These are phyloP conservation scores for Thozetella sp. DNA, from an alignment of 495 filamentous ascomycete species.

Conservation along the genomic window DNA sequence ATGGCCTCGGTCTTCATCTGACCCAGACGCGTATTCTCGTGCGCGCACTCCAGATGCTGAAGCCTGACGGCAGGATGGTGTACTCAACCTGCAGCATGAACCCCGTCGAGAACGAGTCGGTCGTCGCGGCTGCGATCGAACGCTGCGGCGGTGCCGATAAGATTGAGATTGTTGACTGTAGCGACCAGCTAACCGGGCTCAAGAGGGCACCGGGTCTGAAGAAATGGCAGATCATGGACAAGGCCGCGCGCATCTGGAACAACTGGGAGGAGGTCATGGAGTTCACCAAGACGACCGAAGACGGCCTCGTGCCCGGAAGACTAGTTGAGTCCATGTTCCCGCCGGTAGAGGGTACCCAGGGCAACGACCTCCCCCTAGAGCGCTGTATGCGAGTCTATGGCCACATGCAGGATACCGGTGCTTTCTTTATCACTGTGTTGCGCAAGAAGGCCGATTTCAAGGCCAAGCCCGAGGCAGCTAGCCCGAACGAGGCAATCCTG, in stretches of 20 bases:
- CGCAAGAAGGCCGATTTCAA: constrained; percentile 90
- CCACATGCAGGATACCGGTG: constrained; percentile 93
- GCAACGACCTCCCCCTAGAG: constrained; percentile 71
- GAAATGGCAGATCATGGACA: constrained; percentile 88
- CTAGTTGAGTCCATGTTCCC: constrained; percentile 85
- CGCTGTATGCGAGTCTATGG: constrained; percentile 92
- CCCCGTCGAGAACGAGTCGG: constrained; percentile 96
- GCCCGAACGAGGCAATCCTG: constrained; percentile 40
- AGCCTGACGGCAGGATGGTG: constrained; percentile 89
- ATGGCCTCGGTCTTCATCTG: constrained; percentile 79
- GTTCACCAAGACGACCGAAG: constrained; percentile 53
- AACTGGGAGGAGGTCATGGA: constrained; percentile 78
- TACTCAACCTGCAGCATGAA: constrained; percentile 99
- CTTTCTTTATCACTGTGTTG: constrained; percentile 94
- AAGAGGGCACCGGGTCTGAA: constrained; percentile 74
- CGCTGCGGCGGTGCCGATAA: constrained; percentile 84
- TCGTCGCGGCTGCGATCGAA: constrained; percentile 79
- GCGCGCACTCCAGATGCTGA: constrained; percentile 93
- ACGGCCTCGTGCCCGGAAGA: constrained; percentile 54
- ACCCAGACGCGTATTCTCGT: constrained; percentile 89
- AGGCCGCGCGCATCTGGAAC: constrained; percentile 71
- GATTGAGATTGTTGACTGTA: constrained; percentile 82
- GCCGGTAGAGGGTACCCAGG: constrained; percentile 52
- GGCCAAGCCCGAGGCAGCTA: constrained; percentile 72
- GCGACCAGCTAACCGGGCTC: constrained; percentile 71